These are phyloP conservation scores for Fusarium cicatricum DNA, from an alignment of 2,329 filamentous ascomycete genomes.

Conservation along the genomic window DNA sequence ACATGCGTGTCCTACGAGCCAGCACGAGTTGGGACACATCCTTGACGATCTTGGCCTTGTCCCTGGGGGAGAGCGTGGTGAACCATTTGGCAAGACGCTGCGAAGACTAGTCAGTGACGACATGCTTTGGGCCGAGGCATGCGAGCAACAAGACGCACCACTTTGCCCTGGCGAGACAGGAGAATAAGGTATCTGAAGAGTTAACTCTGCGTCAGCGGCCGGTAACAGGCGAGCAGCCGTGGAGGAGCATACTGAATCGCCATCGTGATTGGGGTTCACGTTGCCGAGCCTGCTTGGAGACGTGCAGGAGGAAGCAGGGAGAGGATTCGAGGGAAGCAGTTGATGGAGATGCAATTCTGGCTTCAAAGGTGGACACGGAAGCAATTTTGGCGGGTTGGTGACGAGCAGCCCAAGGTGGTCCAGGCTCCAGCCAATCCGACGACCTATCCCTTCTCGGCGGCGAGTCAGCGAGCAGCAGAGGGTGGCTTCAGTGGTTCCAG, in stretches of 20 bases:
- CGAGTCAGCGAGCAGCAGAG: background rate
- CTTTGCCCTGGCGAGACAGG: constrained; percentile 98
- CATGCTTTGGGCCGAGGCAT: constrained; percentile 11
- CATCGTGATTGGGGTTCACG: constrained; percentile 46
- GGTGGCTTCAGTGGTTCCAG: constrained; percentile 11
- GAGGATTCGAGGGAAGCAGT: constrained; percentile 20
- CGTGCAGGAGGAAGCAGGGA: constrained; percentile 28
- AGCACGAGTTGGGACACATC: constrained; percentile 98
- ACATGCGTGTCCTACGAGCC: constrained; percentile 96
- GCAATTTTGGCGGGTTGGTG: constrained; percentile 43
- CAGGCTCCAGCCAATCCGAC: constrained; percentile 23
- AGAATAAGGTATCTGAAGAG: constrained; percentile 88
- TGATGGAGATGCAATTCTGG: constrained; percentile 38
- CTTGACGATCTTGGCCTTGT: constrained; percentile 99
- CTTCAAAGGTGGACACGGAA: constrained; percentile 38
- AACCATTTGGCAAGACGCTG: constrained; percentile 99
- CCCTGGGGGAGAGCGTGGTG: constrained; percentile 94
- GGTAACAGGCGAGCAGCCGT: constrained; percentile 8
- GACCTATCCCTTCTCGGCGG: background rate
- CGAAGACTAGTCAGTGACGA: constrained; percentile 32
- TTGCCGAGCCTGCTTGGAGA: constrained; percentile 36
- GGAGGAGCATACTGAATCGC: constrained; percentile 53
- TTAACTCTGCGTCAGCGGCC: constrained; percentile 34
- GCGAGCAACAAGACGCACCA: constrained; percentile 70
- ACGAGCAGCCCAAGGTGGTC: constrained; percentile 31